These are phyloP conservation scores for Dendrobium catenatum DNA, from an alignment of 106 monocot species.

Conservation along the genomic window DNA sequence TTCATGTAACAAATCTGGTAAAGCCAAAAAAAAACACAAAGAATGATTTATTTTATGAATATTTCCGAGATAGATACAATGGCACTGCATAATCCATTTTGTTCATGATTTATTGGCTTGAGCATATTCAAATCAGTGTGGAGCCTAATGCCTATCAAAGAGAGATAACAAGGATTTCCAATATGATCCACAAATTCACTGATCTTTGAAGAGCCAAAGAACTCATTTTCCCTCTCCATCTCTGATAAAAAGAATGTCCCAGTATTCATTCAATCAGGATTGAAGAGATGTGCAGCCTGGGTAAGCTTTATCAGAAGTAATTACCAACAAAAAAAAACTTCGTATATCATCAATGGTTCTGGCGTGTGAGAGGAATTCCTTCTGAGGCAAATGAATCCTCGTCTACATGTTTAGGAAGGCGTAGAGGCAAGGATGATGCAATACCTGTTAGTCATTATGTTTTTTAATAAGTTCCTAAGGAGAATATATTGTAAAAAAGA, in stretches of 20 bases:
- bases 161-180: neutral
- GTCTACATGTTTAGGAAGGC: constrained; percentile 48
- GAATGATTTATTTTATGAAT: neutral
- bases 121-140: neutral
- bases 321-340: too few species aligned
- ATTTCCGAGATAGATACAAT: neutral
- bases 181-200: neutral
- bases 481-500: neutral
- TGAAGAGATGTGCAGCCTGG: neutral
- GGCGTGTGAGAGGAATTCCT: constrained; percentile 47
- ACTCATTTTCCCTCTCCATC: neutral
- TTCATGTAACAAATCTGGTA: neutral
- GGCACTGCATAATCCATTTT: neutral
- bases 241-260: neutral
- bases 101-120: neutral
- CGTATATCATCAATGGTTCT: neutral
- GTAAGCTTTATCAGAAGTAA: neutral
- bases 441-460: constrained; percentile 22
- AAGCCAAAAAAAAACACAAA: neutral
- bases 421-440: constrained; percentile 23
- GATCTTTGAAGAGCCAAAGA: neutral
- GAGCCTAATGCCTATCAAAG: neutral
- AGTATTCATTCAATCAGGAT: neutral
- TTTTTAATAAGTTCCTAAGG: neutral
- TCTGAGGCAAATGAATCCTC: constrained; percentile 48